Base-by-base conservation (phyloP, 352 stramenopile species). In the Globisporangium radiosum region DNA sequence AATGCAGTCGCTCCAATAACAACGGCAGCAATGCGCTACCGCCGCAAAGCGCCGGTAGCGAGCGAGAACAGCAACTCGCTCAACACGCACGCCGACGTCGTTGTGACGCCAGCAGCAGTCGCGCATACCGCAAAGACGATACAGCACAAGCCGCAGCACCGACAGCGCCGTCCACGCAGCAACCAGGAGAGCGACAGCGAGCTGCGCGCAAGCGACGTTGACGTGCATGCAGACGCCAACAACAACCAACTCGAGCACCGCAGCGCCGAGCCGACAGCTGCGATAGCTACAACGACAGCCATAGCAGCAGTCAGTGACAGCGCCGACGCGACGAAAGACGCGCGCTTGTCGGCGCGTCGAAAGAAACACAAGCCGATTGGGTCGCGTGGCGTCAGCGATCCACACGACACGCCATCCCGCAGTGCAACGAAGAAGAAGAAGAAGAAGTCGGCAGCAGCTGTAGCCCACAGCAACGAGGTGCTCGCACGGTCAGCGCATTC, bases 21-120 rank as follows among this genome's bases (percentile, higher is more conserved):
- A 44, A 44, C 40, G 7, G 40, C 40, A 44, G 40, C 40, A 13
- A 59, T 85, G 66, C 72, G 74, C 50, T 88, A 88, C 47, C 76
- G 76, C 42, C 78, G 70, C 54, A 88, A 88, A 49, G 67, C 72
- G 57, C 64, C 63, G 40, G 52, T 37, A 25, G 47, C 38, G 11
- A 58, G 59, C 25, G 62, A 84, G 40, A 74, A 80, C 52, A 63
- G 15, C 54, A 65, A 58, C 47, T 19, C 38, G 38, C 15, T 40
- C 38, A 56, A 43, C 47, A 13, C 8, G 4, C 4, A 15, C 19
- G 50, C 5, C 40, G 40, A 7, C 40, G 40, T 13, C 11, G 40
- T 44, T 44, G 25, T 25, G 25, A 25, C 1, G 47, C 25, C 25
- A 68, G 47, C 54, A 57, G 38, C 52, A 37, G 19, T 25, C 8